Evolutionary conservation across 345 rosid species (phyloP).

Genomic region (Sonneratia alba): DNA sequence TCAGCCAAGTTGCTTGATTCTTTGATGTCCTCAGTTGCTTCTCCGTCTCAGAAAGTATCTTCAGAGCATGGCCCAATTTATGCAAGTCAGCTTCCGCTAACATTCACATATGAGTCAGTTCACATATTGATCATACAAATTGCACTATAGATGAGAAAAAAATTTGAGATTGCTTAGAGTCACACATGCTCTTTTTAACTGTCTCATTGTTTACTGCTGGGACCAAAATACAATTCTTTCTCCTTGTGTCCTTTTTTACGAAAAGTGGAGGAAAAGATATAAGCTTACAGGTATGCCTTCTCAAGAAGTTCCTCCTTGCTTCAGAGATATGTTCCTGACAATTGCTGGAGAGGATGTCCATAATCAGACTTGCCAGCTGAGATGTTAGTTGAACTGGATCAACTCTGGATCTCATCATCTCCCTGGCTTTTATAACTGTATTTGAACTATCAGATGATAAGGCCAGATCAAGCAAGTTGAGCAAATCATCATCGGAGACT

Average conservation of each 20-base stretch:
- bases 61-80: conserved; percentile 65
- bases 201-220: neutral
- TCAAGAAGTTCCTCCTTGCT: conserved; percentile 41
- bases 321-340: conserved; percentile 51
- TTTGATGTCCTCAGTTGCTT: conserved; percentile 84
- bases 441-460: conserved; percentile 86
- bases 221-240: neutral
- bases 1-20: conserved; percentile 93
- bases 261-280: neutral
- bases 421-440: conserved; percentile 86
- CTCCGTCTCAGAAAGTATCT: conserved; percentile 85
- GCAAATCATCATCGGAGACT: conserved; percentile 92
- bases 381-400: conserved; percentile 93
- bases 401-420: conserved; percentile 85
- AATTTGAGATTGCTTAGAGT: neutral
- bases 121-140: neutral
- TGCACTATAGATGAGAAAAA: neutral
- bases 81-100: conserved; percentile 75
- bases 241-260: neutral
- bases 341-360: conserved; percentile 81
- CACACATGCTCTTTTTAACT: neutral
- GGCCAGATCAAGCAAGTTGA: conserved; percentile 83
- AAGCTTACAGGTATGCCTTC: conserved; percentile 55
- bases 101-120: conserved; percentile 6
- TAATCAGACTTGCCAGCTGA: conserved; percentile 83